Evolutionary conservation across 2,329 filamentous ascomycete genomes (phyloP).

Genomic region (Apiospora sp.): DNA sequence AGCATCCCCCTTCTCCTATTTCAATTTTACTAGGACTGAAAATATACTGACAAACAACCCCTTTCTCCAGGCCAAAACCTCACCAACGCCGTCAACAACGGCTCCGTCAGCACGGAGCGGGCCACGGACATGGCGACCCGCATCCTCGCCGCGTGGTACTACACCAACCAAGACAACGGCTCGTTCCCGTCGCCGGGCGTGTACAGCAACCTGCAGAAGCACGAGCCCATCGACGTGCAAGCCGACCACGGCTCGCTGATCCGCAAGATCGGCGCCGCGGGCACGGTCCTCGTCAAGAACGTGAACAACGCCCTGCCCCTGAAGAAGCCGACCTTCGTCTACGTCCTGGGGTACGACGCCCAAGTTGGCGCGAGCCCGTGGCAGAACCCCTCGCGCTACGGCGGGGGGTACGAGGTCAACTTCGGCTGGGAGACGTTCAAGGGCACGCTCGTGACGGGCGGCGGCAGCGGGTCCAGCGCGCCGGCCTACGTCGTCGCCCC

Average conservation of each 20-base stretch:
- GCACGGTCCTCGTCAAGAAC: constrained; percentile 85
- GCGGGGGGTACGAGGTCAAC: constrained; percentile 29
- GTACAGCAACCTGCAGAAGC: constrained; percentile 56
- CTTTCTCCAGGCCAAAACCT: constrained; percentile 71
- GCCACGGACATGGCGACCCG: constrained; percentile 88
- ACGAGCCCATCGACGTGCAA: constrained; percentile 78
- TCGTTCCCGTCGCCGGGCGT: constrained; percentile 71
- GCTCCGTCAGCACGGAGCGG: constrained; percentile 78
- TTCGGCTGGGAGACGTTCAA: constrained; percentile 47
- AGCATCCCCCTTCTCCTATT: not conserved
- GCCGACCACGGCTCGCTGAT: constrained; percentile 76
- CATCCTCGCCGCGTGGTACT: constrained; percentile 87
- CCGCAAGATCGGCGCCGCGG: constrained; percentile 79
- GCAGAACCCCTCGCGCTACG: constrained; percentile 28
- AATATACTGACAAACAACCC: constrained; percentile 59
- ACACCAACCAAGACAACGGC: constrained; percentile 71
- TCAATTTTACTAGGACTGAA: constrained; percentile 25
- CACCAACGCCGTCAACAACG: constrained; percentile 72
- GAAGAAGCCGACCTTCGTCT: constrained; percentile 29
- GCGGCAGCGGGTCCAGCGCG: constrained; percentile 86
- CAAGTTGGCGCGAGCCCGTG: constrained; percentile 57
- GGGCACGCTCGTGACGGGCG: constrained; percentile 82
- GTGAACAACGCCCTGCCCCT: constrained; percentile 42
- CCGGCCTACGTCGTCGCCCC: constrained; percentile 83
- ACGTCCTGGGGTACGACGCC: constrained; percentile 42